Evolutionary conservation across 352 stramenopile genomes (phyloP).

Genomic region (Aphanomyces euteiches): DNA sequence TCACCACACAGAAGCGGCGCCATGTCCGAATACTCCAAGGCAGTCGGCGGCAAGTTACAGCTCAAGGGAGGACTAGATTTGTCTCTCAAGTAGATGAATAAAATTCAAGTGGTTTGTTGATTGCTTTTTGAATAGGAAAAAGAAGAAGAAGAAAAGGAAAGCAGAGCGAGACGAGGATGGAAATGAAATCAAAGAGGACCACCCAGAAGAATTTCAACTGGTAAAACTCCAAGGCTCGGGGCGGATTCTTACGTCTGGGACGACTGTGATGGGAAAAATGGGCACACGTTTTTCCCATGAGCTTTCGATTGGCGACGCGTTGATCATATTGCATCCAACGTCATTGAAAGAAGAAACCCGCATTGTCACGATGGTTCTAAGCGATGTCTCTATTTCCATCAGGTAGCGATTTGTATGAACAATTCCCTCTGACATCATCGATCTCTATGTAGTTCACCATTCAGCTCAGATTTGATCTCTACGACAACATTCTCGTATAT

Average conservation of each 20-base stretch:
- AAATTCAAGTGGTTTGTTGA: slow-evolving; percentile 31
- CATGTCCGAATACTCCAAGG: slow-evolving; percentile 53
- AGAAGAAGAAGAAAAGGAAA: slow-evolving; percentile 57
- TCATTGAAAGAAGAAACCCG: slow-evolving; percentile 80
- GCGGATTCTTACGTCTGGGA: slow-evolving; percentile 82
- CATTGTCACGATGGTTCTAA: slow-evolving; percentile 89
- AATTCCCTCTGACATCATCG: neutral
- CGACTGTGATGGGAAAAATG: slow-evolving; percentile 79
- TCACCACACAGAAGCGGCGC: slow-evolving; percentile 6
- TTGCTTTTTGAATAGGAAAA: slow-evolving; percentile 33
- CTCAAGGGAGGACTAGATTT: slow-evolving; percentile 84
- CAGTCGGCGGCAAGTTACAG: slow-evolving; percentile 70
- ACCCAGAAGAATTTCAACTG: slow-evolving; percentile 52
- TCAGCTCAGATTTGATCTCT: slow-evolving; percentile 86
- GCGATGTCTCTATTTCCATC: slow-evolving; percentile 78
- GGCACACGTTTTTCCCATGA: slow-evolving; percentile 82
- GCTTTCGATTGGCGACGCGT: slow-evolving; percentile 71
- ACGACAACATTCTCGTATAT: slow-evolving; percentile 88
- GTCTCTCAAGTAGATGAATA: slow-evolving; percentile 65
- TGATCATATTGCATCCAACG: slow-evolving; percentile 86
- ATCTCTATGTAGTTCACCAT: slow-evolving; percentile 46
- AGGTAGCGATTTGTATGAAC: slow-evolving; percentile 33
- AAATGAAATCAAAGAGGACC: slow-evolving; percentile 4
- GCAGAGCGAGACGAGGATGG: slow-evolving; percentile 37
- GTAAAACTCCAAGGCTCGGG: slow-evolving; percentile 73